phyloP scores from a whole-genome alignment of 2,329 filamentous ascomycete genomes.

The Phaeomoniella chlamydospora region DNA sequence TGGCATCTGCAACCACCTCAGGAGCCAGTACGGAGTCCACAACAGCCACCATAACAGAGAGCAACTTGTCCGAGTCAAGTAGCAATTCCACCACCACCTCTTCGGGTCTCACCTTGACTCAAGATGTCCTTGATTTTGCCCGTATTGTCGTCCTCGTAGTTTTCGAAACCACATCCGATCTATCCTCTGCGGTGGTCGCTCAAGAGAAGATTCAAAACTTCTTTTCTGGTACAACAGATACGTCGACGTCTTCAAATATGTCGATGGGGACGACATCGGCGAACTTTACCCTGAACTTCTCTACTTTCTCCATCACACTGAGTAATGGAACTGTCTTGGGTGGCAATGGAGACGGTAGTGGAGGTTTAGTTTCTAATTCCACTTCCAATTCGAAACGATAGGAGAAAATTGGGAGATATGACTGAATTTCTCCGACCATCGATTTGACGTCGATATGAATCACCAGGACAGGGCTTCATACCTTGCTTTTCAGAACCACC shows the following conservation, averaged over 20 bases:
- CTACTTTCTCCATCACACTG: constrained; percentile 18
- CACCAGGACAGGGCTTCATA: too few species aligned
- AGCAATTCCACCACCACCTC: neutral
- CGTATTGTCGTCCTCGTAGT: constrained; percentile 14
- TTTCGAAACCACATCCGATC: constrained; percentile 15
- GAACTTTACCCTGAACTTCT: constrained; percentile 19
- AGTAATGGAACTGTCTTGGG: constrained; percentile 16
- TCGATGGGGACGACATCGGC: constrained; percentile 14
- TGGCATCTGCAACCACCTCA: neutral
- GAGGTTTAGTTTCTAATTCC: neutral
- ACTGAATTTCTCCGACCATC: too few species aligned
- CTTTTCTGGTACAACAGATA: constrained; percentile 13
- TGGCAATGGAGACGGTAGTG: constrained; percentile 3
- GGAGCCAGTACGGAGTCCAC: constrained; percentile 1
- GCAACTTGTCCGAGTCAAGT: neutral
- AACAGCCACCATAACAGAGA: neutral
- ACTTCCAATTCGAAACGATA: too few species aligned
- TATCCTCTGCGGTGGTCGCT: constrained; percentile 15
- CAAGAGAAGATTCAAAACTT: constrained; percentile 17
- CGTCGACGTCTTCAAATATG: constrained; percentile 9
- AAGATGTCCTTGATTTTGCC: constrained; percentile 11
- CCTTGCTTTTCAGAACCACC: too few species aligned
- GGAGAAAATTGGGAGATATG: too few species aligned
- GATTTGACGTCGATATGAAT: too few species aligned
- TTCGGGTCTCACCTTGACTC: neutral